Percentiles rank a stretch among this genome's conserved stretches.
phyloP scores from a whole-genome alignment of 139 green algal species.

The Marvania coccoides region DNA sequence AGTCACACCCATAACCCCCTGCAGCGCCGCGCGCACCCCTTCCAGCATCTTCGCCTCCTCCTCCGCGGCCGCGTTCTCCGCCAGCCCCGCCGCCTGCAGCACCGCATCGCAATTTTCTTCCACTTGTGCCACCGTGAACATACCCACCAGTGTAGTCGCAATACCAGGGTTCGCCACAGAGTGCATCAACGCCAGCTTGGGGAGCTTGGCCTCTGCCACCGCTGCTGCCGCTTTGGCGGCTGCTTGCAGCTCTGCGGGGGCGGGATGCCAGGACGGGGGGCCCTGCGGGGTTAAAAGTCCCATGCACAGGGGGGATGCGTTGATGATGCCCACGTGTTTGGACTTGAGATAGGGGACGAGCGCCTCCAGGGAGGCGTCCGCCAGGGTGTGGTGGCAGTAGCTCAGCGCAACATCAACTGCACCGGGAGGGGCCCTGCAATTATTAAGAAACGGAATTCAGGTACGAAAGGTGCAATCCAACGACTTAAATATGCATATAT shows the following conservation, averaged over 20 bases:
- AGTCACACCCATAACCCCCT: slow-evolving; percentile 47
- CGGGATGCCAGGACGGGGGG: slow-evolving; percentile 86
- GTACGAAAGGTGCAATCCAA: neutral
- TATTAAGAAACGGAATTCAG: neutral
- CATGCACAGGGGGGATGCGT: slow-evolving; percentile 81
- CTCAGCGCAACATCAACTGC: slow-evolving; percentile 78
- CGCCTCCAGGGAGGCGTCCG: slow-evolving; percentile 59
- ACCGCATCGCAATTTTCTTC: slow-evolving; percentile 48
- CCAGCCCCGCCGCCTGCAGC: slow-evolving; percentile 39
- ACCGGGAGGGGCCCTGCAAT: slow-evolving; percentile 39
- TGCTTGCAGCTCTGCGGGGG: slow-evolving; percentile 55
- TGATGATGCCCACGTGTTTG: slow-evolving; percentile 78
- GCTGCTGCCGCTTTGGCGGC: slow-evolving; percentile 44
- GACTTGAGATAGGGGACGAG: slow-evolving; percentile 52
- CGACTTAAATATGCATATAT: neutral
- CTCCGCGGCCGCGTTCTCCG: neutral
- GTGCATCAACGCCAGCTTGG: slow-evolving; percentile 56
- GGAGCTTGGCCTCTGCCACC: slow-evolving; percentile 42
- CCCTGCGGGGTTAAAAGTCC: slow-evolving; percentile 81
- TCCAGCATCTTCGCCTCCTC: slow-evolving; percentile 23
- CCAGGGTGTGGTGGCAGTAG: slow-evolving; percentile 90
- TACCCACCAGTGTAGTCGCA: slow-evolving; percentile 70
- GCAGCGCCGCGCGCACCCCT: slow-evolving; percentile 52
- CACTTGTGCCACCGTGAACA: slow-evolving; percentile 49
- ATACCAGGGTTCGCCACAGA: slow-evolving; percentile 49